phyloP scores from a whole-genome alignment of 371 early-diverging fungal species.

The Caulochytrium protostelioides region DNA sequence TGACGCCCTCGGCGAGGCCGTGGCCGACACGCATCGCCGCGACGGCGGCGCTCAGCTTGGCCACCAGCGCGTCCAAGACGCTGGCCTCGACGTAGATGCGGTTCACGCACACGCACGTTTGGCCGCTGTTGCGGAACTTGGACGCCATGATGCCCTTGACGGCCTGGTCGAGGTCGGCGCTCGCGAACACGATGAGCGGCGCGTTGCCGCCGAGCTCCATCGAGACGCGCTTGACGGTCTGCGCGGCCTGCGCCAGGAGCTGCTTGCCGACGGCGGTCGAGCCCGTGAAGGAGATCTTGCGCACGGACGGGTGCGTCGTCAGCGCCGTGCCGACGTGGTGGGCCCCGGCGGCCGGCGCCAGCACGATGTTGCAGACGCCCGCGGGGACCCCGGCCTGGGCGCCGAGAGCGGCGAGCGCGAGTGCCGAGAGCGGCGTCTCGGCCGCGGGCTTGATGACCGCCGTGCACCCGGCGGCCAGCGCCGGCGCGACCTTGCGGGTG shows the following conservation, averaged over 20 bases:
- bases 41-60: slow-evolving; percentile 7
- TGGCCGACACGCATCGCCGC: slow-evolving; percentile 41
- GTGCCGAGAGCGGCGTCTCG: slow-evolving; percentile 63
- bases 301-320: slow-evolving; percentile 36
- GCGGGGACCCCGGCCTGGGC: slow-evolving; percentile 59
- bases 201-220: slow-evolving; percentile 72
- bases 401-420: slow-evolving; percentile 52
- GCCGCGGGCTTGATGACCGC: slow-evolving; percentile 48
- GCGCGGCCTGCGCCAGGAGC: slow-evolving; percentile 42
- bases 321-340: slow-evolving; percentile 44
- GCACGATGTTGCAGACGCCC: slow-evolving; percentile 66
- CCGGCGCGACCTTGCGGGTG: slow-evolving; percentile 43
- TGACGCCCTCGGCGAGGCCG: slow-evolving; percentile 37
- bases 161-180: slow-evolving; percentile 41
- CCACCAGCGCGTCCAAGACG: slow-evolving; percentile 49
- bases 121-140: slow-evolving; percentile 72
- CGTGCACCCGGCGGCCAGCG: slow-evolving; percentile 19
- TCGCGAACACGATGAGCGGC: slow-evolving; percentile 69
- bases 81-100: slow-evolving; percentile 61
- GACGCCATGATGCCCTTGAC: slow-evolving; percentile 38
- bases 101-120: slow-evolving; percentile 69
- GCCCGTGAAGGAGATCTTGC: slow-evolving; percentile 63
- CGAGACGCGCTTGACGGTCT: slow-evolving; percentile 53
- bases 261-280: slow-evolving; percentile 53
- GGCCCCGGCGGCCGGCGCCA: slow-evolving; percentile 30